phyloP scores from a whole-genome alignment of 164 flowering plant species.

The Kalanchoe fedtschenkoi region DNA sequence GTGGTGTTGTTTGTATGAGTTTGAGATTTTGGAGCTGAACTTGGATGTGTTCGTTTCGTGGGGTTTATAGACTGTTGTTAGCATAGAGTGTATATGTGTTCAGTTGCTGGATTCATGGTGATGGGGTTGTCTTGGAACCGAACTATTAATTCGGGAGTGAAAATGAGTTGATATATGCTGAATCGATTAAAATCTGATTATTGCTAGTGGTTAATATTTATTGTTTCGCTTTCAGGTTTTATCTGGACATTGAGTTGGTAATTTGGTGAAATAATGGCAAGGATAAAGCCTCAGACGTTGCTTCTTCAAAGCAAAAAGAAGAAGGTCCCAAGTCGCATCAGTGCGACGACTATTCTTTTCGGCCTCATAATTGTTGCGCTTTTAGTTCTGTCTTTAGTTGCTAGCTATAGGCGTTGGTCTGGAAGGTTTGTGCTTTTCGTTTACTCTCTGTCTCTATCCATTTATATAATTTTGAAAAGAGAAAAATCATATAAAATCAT shows the following conservation, averaged over 20 bases:
- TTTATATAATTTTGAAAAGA: background rate
- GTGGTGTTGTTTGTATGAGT: background rate
- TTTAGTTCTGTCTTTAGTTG: constrained; percentile 42
- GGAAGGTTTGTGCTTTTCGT: constrained; percentile 29
- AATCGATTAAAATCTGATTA: background rate
- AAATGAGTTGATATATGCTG: background rate
- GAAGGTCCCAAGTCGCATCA: constrained; percentile 58
- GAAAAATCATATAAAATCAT: too few species aligned
- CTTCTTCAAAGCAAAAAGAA: constrained; percentile 75
- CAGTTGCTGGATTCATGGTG: too few species aligned
- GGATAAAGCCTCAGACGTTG: constrained; percentile 77
- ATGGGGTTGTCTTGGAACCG: background rate
- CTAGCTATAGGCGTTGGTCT: constrained; percentile 60
- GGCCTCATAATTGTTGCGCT: constrained; percentile 39
- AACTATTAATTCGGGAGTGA: too few species aligned
- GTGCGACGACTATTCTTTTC: constrained; percentile 40
- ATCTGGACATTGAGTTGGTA: background rate
- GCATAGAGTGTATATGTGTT: too few species aligned
- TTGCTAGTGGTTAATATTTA: background rate
- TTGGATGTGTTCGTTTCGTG: too few species aligned
- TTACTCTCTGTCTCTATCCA: background rate
- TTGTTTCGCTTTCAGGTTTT: background rate
- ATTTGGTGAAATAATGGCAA: constrained; percentile 33
- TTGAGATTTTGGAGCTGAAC: background rate
- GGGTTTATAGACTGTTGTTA: too few species aligned